Evolutionary conservation across 2,329 filamentous ascomycete genomes (phyloP), one percentile per base, ranked within the genome.

Genomic region (Coniella lustricola): DNA sequence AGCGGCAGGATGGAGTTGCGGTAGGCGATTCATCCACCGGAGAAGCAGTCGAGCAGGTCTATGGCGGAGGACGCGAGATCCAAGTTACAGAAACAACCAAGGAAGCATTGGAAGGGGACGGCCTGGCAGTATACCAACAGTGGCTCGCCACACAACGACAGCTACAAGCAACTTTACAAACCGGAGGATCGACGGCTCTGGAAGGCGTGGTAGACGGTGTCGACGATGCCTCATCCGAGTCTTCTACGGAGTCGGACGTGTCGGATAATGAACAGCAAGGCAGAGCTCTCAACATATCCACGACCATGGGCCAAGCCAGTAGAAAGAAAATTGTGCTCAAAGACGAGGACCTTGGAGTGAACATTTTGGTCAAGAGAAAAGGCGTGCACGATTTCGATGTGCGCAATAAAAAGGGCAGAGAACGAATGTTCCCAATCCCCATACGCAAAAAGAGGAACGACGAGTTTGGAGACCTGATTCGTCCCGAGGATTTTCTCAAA

Each of bases 301-400:
- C 88, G 0, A 87, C 88, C 1, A 75, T 96, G 58, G 87, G 85
- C 8, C 89, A 95, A 65, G 82, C 85, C 8, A 85, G 83, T 54
- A 82, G 89, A 52, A 91, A 89, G 63, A 95, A 95, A 64, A 79
- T 91, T 20, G 87, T 87, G 0, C 73, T 95, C 34, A 90, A 82
- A 46, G 90, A 96, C 56, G 88, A 91, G 55, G 93, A 97, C 57
- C 74, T 97, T 3, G 93, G 93, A 16, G 82, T 97, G 56, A 96
- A 94, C 56, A 81, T 98, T 41, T 73, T 98, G 9, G 76, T 97
- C 35, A 87, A 93, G 57, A 85, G 87, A 57, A 94, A 90, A 62
- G 87, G 85, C 13, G 82, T 94, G n/a, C 87, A 93, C 63, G 93
- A 98, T 65, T 98, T 87, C 57, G 89, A 96, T 60, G 85, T 96